These are phyloP conservation scores for Cladosporium sp. DNA, from an alignment of 2,329 filamentous ascomycete genomes.

Conservation along the genomic window DNA sequence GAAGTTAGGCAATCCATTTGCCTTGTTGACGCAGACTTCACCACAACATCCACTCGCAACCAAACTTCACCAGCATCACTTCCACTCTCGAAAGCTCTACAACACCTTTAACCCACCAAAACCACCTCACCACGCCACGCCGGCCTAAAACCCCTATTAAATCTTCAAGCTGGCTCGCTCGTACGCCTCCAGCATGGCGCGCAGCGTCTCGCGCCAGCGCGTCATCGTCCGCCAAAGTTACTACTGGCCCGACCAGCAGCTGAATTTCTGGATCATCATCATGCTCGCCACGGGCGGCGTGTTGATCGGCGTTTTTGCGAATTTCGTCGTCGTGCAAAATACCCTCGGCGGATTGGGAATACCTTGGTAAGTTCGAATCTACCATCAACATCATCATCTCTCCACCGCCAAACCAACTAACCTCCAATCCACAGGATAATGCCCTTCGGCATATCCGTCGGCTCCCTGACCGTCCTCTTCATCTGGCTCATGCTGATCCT, in stretches of 20 bases:
- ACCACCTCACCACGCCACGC: background rate
- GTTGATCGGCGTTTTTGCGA: slow-evolving; percentile 56
- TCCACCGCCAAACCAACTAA: too few relatives aligned
- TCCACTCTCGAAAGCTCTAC: background rate
- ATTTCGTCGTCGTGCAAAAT: slow-evolving; percentile 56
- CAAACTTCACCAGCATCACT: background rate
- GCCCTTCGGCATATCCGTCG: slow-evolving; percentile 57
- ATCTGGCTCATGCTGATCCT: slow-evolving; percentile 55
- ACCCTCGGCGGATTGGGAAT: slow-evolving; percentile 49
- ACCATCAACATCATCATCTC: slow-evolving; percentile 3
- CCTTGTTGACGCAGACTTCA: background rate
- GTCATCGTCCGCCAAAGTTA: slow-evolving; percentile 49
- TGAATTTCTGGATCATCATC: slow-evolving; percentile 61
- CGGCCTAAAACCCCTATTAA: background rate
- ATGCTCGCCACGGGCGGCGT: slow-evolving; percentile 55
- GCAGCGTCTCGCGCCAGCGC: slow-evolving; percentile 23
- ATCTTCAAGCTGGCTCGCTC: slow-evolving; percentile 7
- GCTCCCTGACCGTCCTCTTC: slow-evolving; percentile 53
- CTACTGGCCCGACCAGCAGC: slow-evolving; percentile 60
- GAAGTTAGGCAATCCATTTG: too few relatives aligned
- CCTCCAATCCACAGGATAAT: slow-evolving; percentile 49
- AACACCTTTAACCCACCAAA: background rate
- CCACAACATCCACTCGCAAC: background rate
- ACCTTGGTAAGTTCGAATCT: slow-evolving; percentile 57
- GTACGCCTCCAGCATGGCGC: slow-evolving; percentile 25